Evolutionary conservation across 257 asterid species (phyloP), one percentile per base, ranked within the genome.

Genomic region (Parsonsia alboflavescens): DNA sequence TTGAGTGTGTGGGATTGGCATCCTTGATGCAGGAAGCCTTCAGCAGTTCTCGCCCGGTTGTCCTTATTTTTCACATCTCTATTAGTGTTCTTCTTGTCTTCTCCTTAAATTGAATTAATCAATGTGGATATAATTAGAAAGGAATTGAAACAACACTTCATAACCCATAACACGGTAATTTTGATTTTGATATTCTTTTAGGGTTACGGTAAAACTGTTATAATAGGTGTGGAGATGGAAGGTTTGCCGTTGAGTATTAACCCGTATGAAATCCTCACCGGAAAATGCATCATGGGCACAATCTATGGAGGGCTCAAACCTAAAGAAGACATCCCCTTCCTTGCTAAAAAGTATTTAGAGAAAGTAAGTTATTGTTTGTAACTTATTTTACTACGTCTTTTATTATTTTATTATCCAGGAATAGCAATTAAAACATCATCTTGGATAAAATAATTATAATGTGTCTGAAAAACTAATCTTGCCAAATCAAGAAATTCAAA

Each of bases 281-380:
- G 83, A 11, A 82, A 24, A 82, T 80, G 72, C 15, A 21, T 82
- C 2, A 21, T 21, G 7, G 88, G 88, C 17, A 77, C 81, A 77
- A 41, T 73, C 46, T 71, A 75, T 58, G 88, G 88, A 28, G 88
- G 88, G 13, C n/a, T 78, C 62, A 85, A 85, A 78, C 74, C 88
- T 17, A 85, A 85, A 71, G 49, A 76, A 1, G 85, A 78, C 67
- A 67, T 82, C 66, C 74, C 85, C 28, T 9, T 22, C 10, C 68
- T 82, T 6, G 86, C 80, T 64, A 6, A 75, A 59, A 81, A 53
- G 56, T 84, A 81, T 68, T 45, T 81, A 4, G 64, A 79, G n/a
- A 73, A 84, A 68, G 39, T 33, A 33, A 33, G 39, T 33, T 3
- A 33, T 33, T 33, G 39, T 33, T 33, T 33, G n/a, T n/a, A n/a